Conservation (phyloP, 768 basidiomycete species). For the Gymnopilus junonius region DNA sequence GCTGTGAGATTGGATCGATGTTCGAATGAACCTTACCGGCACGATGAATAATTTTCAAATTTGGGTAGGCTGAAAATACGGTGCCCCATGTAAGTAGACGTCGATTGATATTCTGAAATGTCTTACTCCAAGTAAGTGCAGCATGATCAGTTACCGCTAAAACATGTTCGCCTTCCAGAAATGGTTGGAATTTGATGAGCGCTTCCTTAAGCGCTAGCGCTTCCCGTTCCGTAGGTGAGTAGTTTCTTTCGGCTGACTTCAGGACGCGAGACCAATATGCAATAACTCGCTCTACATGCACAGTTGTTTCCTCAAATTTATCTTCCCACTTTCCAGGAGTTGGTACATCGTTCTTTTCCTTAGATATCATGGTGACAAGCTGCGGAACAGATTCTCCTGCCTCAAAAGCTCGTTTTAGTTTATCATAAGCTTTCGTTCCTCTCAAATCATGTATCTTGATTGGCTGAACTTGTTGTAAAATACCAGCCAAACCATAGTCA, state of each 20-base stretch:
- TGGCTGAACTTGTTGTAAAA: conserved; percentile 37
- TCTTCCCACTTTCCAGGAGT: conserved; percentile 20
- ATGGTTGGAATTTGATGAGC: too few relatives aligned
- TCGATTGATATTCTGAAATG: conserved; percentile 41
- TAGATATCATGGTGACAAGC: conserved; percentile 21
- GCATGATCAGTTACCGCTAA: conserved; percentile 35
- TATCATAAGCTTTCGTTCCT: conserved; percentile 31
- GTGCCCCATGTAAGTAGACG: conserved; percentile 39
- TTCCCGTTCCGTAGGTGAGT: conserved; percentile 43
- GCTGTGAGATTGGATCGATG: conserved; percentile 41
- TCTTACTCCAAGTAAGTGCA: conserved; percentile 39
- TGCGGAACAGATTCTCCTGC: conserved; percentile 22
- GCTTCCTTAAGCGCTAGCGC: conserved; percentile 42
- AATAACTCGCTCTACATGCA: conserved; percentile 28
- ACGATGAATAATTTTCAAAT: conserved; percentile 39
- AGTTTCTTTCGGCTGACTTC: conserved; percentile 37
- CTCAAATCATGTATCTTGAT: conserved; percentile 29
- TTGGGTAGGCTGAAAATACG: conserved; percentile 39
- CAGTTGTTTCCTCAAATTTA: conserved; percentile 32
- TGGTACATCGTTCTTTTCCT: conserved; percentile 24
- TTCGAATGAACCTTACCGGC: conserved; percentile 43
- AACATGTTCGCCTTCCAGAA: conserved; percentile 38
- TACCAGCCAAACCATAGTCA: conserved; percentile 31
- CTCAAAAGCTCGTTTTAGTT: conserved; percentile 23
- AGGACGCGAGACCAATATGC: conserved; percentile 26